These are phyloP conservation scores for Gymnopus androsaceus DNA, from an alignment of 1,284 basidiomycete genomes.

Conservation along the genomic window DNA sequence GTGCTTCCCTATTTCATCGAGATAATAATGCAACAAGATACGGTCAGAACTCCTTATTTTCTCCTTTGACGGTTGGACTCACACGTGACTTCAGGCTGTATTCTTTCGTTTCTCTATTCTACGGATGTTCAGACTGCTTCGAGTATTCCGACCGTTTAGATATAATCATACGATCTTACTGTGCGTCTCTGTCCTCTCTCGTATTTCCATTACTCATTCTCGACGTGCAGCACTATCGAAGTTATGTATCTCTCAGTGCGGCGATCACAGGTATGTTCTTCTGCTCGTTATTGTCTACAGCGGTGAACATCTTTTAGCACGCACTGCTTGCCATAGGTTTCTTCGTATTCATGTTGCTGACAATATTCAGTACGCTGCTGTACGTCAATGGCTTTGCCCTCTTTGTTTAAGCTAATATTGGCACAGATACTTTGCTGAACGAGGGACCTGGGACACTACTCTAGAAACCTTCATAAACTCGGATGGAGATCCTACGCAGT, in stretches of 20 bases:
- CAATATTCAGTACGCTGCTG: conserved; percentile 86
- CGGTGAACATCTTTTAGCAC: too few species aligned
- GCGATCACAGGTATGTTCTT: too few species aligned
- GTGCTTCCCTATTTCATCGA: conserved; percentile 89
- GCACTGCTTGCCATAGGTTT: conserved; percentile 84
- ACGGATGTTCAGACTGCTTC: conserved; percentile 78
- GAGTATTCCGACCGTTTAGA: conserved; percentile 87
- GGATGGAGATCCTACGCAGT: conserved; percentile 80
- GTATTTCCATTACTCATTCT: not conserved
- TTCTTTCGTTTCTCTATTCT: conserved; percentile 88
- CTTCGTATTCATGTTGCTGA: conserved; percentile 85
- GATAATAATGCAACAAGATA: conserved; percentile 81
- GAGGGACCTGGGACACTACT: conserved; percentile 82
- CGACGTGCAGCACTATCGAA: conserved; percentile 72
- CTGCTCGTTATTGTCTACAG: too few species aligned
- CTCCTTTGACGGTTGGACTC: conserved; percentile 7
- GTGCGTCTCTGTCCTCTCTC: conserved; percentile 40
- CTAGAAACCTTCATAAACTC: conserved; percentile 80
- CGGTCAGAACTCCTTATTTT: conserved; percentile 48
- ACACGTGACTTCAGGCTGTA: conserved; percentile 53
- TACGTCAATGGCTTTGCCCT: conserved; percentile 35
- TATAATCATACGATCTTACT: conserved; percentile 80
- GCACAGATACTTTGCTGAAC: conserved; percentile 80
- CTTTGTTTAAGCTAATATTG: not conserved
- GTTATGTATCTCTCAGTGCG: conserved; percentile 91